These are phyloP conservation scores for Coemansia sp. DNA, from an alignment of 192 early-diverging fungal species.

Conservation along the genomic window DNA sequence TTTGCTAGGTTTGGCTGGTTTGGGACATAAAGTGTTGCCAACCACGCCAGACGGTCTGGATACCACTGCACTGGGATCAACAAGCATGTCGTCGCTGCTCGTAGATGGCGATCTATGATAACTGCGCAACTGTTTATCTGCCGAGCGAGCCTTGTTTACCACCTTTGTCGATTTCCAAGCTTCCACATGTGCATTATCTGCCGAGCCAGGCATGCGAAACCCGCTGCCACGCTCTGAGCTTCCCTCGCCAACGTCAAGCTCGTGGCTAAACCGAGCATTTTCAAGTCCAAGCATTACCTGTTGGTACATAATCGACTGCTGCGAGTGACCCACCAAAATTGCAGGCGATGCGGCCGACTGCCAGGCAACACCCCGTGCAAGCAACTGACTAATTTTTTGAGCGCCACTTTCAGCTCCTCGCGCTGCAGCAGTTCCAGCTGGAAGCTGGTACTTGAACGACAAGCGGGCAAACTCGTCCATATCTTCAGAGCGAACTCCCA, in stretches of 20 bases:
- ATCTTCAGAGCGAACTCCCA: slow-evolving; percentile 23
- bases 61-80: not conserved
- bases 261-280: slow-evolving; percentile 25
- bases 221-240: not conserved
- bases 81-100: slow-evolving; percentile 18
- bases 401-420: slow-evolving; percentile 1
- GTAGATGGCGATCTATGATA: not conserved
- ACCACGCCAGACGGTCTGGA: not conserved
- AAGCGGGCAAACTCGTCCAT: slow-evolving; percentile 25
- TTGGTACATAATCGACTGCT: slow-evolving; percentile 27
- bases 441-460: slow-evolving; percentile 30
- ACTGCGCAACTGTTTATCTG: not conserved
- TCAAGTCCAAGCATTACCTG: slow-evolving; percentile 41
- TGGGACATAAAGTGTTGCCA: not conserved
- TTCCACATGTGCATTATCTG: not conserved
- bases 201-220: slow-evolving; percentile 14
- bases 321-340: slow-evolving; percentile 21
- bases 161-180: not conserved
- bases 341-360: slow-evolving; percentile 35
- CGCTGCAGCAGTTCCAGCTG: not conserved
- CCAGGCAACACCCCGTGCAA: slow-evolving; percentile 37
- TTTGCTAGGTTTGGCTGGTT: not conserved
- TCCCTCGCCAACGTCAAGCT: slow-evolving; percentile 3
- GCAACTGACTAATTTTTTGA: slow-evolving; percentile 18
- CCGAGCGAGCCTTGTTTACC: not conserved